Conservation (phyloP, 2,329 filamentous ascomycete species). For the Blastomyces percursus region DNA sequence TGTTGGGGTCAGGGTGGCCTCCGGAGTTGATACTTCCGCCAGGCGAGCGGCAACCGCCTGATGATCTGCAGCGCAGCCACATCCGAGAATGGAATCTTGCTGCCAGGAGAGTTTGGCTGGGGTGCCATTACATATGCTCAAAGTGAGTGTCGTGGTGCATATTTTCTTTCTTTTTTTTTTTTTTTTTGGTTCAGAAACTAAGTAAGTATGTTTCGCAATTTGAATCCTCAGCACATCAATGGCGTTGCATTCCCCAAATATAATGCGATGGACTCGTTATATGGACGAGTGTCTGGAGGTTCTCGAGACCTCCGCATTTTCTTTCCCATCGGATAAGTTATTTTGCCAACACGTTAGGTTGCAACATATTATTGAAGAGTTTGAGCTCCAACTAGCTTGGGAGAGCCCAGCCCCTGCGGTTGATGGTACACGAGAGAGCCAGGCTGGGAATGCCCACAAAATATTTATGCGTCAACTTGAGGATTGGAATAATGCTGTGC, state of each 20-base stretch:
- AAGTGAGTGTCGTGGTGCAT: neutral
- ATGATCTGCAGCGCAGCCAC: neutral
- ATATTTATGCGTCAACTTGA: neutral
- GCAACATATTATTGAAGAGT: constrained; percentile 3
- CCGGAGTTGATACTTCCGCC: neutral
- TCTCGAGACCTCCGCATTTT: neutral
- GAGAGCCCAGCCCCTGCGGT: neutral
- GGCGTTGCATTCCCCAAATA: neutral
- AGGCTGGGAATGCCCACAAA: neutral
- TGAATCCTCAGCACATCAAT: neutral
- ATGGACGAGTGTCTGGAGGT: neutral
- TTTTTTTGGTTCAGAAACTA: neutral
- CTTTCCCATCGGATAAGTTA: neutral
- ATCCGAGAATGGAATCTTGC: neutral
- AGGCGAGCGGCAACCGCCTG: neutral
- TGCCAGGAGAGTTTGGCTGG: neutral
- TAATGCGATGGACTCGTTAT: constrained; percentile 4
- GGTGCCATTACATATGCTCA: neutral
- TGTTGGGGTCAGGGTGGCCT: neutral
- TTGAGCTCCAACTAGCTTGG: neutral
- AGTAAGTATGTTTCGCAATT: neutral
- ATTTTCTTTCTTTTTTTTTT: neutral
- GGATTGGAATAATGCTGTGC: neutral
- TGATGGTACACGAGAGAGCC: neutral
- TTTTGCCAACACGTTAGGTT: constrained; percentile 1